Base-by-base conservation (phyloP, 2,329 filamentous ascomycete species). In the Colletotrichum tofieldiae region DNA sequence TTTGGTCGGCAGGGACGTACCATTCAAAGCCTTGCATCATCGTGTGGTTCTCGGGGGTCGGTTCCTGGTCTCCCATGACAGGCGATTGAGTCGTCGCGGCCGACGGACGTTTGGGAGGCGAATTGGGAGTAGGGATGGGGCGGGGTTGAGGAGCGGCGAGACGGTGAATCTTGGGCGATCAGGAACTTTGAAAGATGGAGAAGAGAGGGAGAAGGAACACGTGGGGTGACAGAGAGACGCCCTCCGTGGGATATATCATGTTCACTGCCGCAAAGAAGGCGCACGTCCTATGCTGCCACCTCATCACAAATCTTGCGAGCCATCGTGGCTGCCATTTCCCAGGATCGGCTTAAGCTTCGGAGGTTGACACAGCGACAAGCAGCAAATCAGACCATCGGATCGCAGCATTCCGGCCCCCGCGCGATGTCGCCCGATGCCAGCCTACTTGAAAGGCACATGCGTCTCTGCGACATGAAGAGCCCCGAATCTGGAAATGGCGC, bases 21-120 rank as follows among this genome's bases (percentile, higher is more conserved):
- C 92, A 94, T 83, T 94, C 92, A 77, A 93, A 94, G 18, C 87
- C 90, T 81, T 94, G 91, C 80, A 94, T 87, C 82, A 94, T 88
- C 63, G 89, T 87, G 77, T 82, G 82, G 74, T 88, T 88, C 77
- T 86, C 83, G 18, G 82, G 80, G 1, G 84, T 62, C 7, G 75
- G 62, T 43, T 76, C 73, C 29, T 75, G 67, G 8, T 73, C 63
- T 49, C 52, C 73, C 74, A 75, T 72, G 18, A 32, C 56, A 54
- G 54, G 54, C 65, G 35, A 39, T 52, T 47, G 51, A 35, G 39
- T 14, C 58, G 64, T 49, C 32, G 65, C 23, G 18, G 29, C 18
- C 11, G 59, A 64, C 18, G 54, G 32, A 14, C 23, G 3, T 11
- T 35, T n/a, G 18, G 14, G 14, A n/a, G 6, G 32, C 23, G 52